Evolutionary conservation across 2,329 filamentous ascomycete species (phyloP), one percentile per base, ranked within the genome.

Genomic region (Alternaria brassicae): DNA sequence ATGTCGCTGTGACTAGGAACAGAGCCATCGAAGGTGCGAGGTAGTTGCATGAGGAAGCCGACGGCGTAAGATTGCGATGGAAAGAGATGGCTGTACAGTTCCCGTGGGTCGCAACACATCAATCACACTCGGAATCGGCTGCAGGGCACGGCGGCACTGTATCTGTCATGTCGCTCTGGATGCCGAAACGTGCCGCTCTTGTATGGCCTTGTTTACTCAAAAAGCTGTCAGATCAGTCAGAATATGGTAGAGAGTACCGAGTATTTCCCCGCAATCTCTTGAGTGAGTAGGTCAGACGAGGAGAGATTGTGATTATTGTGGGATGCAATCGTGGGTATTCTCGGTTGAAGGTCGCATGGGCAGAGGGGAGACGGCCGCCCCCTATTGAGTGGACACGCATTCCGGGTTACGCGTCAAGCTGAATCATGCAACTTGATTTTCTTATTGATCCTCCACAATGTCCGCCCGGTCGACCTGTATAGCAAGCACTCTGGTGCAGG

Each of bases 321-420:
- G 44, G 28, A 48, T 36, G 19, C 30, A 15, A n/a, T 48, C 44
- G 44, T 23, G 44, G 44, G 28, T 48, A 48, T 48, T 25, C 28
- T 48, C 44, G 30, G 44, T n/a, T 34, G 28, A 10, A 34, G 19
- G 44, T 36, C 8, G 30, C 28, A 19, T 34, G 28, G 39, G 30
- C 12, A 17, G 17, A 39, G 39, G 39, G 10, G 40, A 44, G 17
- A 32, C 13, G 45, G 25, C 10, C 30, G 25, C 28, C 30, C 32
- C 32, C 25, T 49, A 34, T 39, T 21, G 36, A 23, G 47, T 52
- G 54, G 54, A 44, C 28, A 41, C 19, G 9, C 21, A 52, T 27
- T 39, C 44, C 30, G 17, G 56, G 42, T 49, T 54, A 55, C 50
- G 50, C 56, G 50, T 58, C 40, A 19, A 40, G 25, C 49, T 23